A percentile compares a stretch with the other conserved stretches of the same genome.
Evolutionary conservation across 2,329 filamentous ascomycete species (phyloP).

Genomic region (Microcyclospora tardicrescens): DNA sequence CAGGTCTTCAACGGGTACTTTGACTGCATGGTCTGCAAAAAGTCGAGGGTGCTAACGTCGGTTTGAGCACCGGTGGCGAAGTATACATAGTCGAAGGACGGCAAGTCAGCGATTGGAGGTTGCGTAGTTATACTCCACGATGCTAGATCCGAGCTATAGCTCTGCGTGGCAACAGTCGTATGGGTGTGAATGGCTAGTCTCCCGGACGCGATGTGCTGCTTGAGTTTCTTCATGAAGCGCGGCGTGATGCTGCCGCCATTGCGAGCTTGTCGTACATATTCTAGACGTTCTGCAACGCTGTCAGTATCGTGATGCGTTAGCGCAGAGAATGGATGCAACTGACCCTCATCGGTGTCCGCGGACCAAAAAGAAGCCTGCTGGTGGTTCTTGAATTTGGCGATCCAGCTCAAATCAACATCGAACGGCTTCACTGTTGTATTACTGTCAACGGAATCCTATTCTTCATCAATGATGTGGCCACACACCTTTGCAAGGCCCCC

Average conservation of each 20-base stretch:
- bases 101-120: constrained; percentile 39
- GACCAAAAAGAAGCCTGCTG: constrained; percentile 68
- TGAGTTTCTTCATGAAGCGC: constrained; percentile 52
- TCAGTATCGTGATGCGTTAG: no score
- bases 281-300: constrained; percentile 41
- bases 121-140: constrained; percentile 42
- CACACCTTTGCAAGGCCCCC: constrained; percentile 36
- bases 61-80: constrained; percentile 62
- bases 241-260: constrained; percentile 68
- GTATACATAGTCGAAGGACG: constrained; percentile 53
- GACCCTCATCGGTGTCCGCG: constrained; percentile 53
- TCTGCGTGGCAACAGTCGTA: constrained; percentile 42
- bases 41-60: constrained; percentile 47
- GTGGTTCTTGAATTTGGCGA: constrained; percentile 68
- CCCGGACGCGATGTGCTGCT: constrained; percentile 42
- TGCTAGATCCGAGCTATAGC: constrained; percentile 36
- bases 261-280: constrained; percentile 52
- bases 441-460: background rate
- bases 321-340: background rate
- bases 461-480: background rate
- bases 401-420: constrained; percentile 64
- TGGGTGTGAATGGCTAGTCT: constrained; percentile 44
- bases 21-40: constrained; percentile 45
- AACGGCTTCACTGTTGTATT: constrained; percentile 52
- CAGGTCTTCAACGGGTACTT: constrained; percentile 49